Evolutionary conservation across 805 yeast genomes (phyloP).

Genomic region (Pichia kluyveri): DNA sequence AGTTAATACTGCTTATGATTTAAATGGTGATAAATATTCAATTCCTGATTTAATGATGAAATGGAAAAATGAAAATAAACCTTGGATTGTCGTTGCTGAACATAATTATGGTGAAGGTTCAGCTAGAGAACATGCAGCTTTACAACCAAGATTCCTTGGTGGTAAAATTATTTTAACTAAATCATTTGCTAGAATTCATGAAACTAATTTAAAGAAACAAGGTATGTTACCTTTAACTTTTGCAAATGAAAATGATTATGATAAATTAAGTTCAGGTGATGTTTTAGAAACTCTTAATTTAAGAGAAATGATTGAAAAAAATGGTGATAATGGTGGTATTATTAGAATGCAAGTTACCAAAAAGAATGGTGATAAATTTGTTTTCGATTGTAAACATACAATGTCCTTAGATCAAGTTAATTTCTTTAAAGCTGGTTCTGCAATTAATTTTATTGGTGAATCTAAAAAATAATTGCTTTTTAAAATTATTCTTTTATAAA

Average conservation of each 20-base stretch:
- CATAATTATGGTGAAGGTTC: slow-evolving; percentile 99
- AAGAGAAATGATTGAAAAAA: slow-evolving; percentile 64
- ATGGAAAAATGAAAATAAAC: slow-evolving; percentile 78
- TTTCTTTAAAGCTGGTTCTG: slow-evolving; percentile 95
- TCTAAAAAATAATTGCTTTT: slow-evolving; percentile 14
- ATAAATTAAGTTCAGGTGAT: slow-evolving; percentile 70
- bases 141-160: slow-evolving; percentile 90
- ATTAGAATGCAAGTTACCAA: slow-evolving; percentile 67
- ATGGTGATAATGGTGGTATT: slow-evolving; percentile 83
- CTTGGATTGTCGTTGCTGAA: slow-evolving; percentile 95
- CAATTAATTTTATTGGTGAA: slow-evolving; percentile 71
- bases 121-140: slow-evolving; percentile 97
- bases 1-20: slow-evolving; percentile 82
- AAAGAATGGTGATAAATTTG: slow-evolving; percentile 59
- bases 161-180: slow-evolving; percentile 83
- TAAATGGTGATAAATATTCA: slow-evolving; percentile 65
- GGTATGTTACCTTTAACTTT: slow-evolving; percentile 94
- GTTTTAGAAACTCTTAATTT: slow-evolving; percentile 65
- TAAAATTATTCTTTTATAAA: slow-evolving; percentile 2
- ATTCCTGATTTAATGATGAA: slow-evolving; percentile 96
- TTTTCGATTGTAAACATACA: slow-evolving; percentile 78
- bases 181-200: slow-evolving; percentile 97
- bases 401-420: slow-evolving; percentile 95
- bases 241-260: slow-evolving; percentile 85
- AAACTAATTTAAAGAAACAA: slow-evolving; percentile 95